Base-by-base conservation (phyloP, 108 stramenopile genomes). In the Cyclostephanos tholiformis region DNA sequence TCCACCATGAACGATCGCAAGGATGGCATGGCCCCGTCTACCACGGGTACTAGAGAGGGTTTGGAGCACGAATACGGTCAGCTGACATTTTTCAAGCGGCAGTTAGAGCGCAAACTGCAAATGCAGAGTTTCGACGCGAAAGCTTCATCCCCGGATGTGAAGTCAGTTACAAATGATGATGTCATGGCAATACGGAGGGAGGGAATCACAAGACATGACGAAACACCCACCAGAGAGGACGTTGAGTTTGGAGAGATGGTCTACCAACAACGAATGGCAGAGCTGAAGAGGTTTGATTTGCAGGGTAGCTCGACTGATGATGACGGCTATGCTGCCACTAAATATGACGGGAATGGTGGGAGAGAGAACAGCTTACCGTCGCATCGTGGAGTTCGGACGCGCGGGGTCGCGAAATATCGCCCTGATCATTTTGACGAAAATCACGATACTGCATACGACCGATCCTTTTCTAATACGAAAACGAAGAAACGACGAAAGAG, bases 401-500 rank as follows among this genome's bases (percentile, higher is more conserved):
- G 43, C 20, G 4, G 38, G 2, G 19, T 17, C 36, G 61, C n/a
- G 26, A 27, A 55, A 19, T 17, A 49, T 17, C 30, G 6, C 32
- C 32, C 6, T 20, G 22, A 38, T 39, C 20, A 32, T 17, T 7
- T 27, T 23, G 13, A 52, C 35, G 17, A 56, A 67, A n/a, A 52
- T 20, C 20, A 51, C 10, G 17, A 32, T 11, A 35, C 16, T 30
- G n/a, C 20, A 20, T 35, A 53, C n/a, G 51, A 6, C 9, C 17
- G 38, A 22, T 32, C 66, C 20, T 10, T 25, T 10, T 56, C 55
- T 52, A 17, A 22, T 3, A 19, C 72, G 22, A 73, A 58, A 49
- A 55, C 53, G 14, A 73, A 73, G 55, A 73, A 73, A 50, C 67
- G 69, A 60, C 72, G 72, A 17, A 73, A 67, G 67, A 73, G 72